Evolutionary conservation across 1,284 basidiomycete genomes (phyloP), one percentile per base, ranked within the genome.

Genomic region (Sparassis latifolia): DNA sequence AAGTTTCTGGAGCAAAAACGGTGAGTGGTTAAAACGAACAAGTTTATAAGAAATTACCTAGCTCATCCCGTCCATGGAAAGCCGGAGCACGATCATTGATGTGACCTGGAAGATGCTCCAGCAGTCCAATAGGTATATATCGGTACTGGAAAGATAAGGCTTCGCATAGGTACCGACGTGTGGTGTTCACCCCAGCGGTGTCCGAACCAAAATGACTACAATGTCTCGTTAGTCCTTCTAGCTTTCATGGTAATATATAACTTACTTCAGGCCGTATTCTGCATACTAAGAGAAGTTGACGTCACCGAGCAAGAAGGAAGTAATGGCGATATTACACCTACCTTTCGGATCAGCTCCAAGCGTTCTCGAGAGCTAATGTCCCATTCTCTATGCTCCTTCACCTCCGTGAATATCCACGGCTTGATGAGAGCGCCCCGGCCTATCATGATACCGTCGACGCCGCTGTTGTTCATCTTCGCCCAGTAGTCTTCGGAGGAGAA

Each of bases 371-470:
- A 82, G 55, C 83, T 89, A 62, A 98, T 98, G 63, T 98, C 95
- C 95, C 95, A 97, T 62, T 96, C 92, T 45, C 90, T 69, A 33
- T 75, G 77, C 64, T 98, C 95, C 63, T 94, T 89, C 65, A 98
- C 85, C 69, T 99, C 96, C 1, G 94, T 97, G 68, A 97, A 97
- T 52, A 95, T 86, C 92, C 92, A 95, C 1, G 92, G 89, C 66
- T 98, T 98, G 70, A 98, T 97, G 51, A 98, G 75, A 0, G 94
- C 96, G 0, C 96, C 96, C 30, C 96, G 78, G 1, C 86, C 96
- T 40, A 98, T 79, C 96, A 98, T 98, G 47, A 97, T 78, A 4
- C 95, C 95, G 63, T 98, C 95, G 0, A 97, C 93, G 9, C 88
- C 86, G 27, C 81, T 85, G 6, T 72, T 66, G 50, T 92, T 84